Evolutionary conservation across 371 early-diverging fungal genomes (phyloP).

Genomic region (Mortierella sp.): DNA sequence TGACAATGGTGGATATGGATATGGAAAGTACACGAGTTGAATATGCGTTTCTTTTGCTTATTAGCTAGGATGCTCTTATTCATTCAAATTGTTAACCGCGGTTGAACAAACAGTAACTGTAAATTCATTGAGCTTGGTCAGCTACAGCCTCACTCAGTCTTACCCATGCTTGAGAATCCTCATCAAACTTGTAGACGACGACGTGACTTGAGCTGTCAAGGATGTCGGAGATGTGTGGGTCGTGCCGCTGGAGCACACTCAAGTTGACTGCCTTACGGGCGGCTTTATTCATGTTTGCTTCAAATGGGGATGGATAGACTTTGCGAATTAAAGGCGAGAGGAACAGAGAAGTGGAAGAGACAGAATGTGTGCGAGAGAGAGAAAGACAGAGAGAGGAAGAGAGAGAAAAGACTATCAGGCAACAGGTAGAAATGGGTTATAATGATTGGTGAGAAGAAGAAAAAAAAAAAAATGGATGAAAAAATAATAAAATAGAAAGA

Average conservation of each 20-base stretch:
- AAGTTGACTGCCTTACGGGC: constrained; percentile 77
- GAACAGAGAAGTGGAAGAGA: background rate
- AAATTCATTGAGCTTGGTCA: no score
- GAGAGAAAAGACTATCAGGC: background rate
- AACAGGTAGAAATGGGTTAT: background rate
- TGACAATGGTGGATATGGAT: background rate
- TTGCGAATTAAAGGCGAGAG: background rate
- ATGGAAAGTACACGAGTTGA: background rate
- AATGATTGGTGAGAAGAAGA: background rate
- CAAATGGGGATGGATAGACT: background rate
- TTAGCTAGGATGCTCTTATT: no score
- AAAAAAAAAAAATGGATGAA: background rate
- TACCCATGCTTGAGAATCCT: constrained; percentile 77
- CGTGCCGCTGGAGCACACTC: constrained; percentile 79
- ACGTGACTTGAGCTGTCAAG: constrained; percentile 81
- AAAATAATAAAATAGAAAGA: background rate
- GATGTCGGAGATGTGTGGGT: constrained; percentile 73
- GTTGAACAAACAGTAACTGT: background rate
- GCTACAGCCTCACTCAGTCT: background rate
- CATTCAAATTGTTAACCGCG: no score
- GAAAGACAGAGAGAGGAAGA: background rate
- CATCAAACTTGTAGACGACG: constrained; percentile 84
- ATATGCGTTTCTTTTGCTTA: background rate
- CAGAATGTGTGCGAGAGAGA: background rate
- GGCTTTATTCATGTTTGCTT: constrained; percentile 66